Evolutionary conservation across 139 green algal genomes (phyloP).

Genomic region (Nannochloris sp.): DNA sequence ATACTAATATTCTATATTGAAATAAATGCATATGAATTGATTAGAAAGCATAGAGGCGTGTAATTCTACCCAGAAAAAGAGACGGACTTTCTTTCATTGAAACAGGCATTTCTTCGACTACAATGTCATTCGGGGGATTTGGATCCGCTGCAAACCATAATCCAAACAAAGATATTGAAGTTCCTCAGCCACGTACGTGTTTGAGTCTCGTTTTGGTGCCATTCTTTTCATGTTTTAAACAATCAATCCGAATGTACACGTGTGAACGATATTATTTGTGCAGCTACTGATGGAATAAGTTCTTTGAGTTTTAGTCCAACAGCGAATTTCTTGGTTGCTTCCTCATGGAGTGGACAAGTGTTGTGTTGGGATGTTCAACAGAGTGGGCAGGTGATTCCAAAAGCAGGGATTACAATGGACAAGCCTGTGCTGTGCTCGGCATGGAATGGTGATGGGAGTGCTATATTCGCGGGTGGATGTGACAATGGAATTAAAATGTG

Average conservation of each 20-base stretch:
- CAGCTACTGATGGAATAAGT: conserved; percentile 68
- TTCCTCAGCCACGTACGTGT: conserved; percentile 38
- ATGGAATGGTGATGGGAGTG: conserved; percentile 77
- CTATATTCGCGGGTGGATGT: conserved; percentile 71
- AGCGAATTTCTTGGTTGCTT: conserved; percentile 81
- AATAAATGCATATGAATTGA: too few species aligned
- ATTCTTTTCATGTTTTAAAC: not conserved
- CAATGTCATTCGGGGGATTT: conserved; percentile 4
- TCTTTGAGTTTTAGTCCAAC: conserved; percentile 73
- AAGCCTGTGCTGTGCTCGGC: conserved; percentile 76
- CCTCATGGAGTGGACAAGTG: conserved; percentile 53
- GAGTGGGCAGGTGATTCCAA: conserved; percentile 63
- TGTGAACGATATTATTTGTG: not conserved
- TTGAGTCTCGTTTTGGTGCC: too few species aligned
- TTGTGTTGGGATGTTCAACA: conserved; percentile 63
- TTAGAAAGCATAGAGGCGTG: too few species aligned
- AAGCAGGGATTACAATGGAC: conserved; percentile 65
- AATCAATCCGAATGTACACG: not conserved
- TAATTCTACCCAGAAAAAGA: too few species aligned
- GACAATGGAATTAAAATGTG: conserved; percentile 92
- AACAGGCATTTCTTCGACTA: conserved; percentile 2
- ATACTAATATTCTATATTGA: too few species aligned
- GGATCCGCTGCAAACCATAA: conserved; percentile 40
- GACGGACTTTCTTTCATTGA: too few species aligned
- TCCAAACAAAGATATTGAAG: conserved; percentile 72